Evolutionary conservation across 805 yeast genomes (phyloP).

Genomic region (Clavispora phyllophila): DNA sequence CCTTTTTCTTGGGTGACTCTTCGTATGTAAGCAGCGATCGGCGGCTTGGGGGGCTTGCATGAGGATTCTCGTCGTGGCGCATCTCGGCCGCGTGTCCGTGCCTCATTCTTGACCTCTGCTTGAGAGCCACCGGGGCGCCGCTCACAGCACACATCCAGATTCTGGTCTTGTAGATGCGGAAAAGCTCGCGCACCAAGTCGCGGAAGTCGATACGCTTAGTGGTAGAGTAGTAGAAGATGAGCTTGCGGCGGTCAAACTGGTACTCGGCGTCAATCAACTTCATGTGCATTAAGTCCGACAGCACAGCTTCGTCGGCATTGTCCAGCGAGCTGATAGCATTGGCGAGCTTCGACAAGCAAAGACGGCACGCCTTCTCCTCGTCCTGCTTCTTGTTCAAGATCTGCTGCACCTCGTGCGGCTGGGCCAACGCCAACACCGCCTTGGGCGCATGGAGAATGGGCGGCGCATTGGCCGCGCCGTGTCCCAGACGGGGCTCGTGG

Average conservation of each 20-base stretch:
- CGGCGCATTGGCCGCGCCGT: conserved; percentile 25
- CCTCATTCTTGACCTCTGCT: not conserved
- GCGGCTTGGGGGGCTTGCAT: not conserved
- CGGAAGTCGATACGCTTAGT: conserved; percentile 68
- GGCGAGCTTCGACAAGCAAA: conserved; percentile 55
- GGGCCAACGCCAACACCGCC: conserved; percentile 60
- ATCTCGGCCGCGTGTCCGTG: not conserved
- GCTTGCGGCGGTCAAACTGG: conserved; percentile 75
- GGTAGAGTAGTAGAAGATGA: conserved; percentile 55
- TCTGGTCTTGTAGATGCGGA: conserved; percentile 71
- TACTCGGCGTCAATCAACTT: conserved; percentile 71
- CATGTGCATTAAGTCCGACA: conserved; percentile 39
- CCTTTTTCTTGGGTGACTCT: not conserved
- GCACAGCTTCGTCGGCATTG: conserved; percentile 2
- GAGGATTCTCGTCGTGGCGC: not conserved
- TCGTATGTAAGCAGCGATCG: not conserved
- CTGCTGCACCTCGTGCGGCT: conserved; percentile 54
- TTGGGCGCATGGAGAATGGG: conserved; percentile 60
- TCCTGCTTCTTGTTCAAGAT: conserved; percentile 56
- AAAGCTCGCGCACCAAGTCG: conserved; percentile 65
- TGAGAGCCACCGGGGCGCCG: conserved; percentile 29
- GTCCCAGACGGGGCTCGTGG: conserved; percentile 1
- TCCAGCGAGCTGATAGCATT: conserved; percentile 20
- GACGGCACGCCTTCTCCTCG: conserved; percentile 58
- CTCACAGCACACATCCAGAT: conserved; percentile 79